Conservation (phyloP, 2,329 filamentous ascomycete species). For the Arthroderma sp. region DNA sequence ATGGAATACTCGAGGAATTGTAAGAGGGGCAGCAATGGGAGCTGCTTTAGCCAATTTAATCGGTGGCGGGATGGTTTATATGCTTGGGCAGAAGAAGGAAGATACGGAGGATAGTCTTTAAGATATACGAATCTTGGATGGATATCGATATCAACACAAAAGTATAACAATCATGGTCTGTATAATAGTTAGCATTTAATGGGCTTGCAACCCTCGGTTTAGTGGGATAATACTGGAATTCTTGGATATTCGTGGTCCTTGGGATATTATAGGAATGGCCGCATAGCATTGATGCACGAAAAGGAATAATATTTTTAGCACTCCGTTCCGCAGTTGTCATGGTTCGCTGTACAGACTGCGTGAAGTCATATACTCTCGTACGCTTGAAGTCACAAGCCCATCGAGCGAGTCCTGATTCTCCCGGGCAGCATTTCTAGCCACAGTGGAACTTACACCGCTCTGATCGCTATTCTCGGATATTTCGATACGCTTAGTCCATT, state of each 20-base stretch:
- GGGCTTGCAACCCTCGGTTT: too few species aligned
- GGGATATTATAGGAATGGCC: too few species aligned
- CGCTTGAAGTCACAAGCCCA: constrained; percentile 22
- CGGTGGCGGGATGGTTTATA: constrained; percentile 34
- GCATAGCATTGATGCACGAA: too few species aligned
- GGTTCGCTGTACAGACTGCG: constrained; percentile 19
- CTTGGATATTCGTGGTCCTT: too few species aligned
- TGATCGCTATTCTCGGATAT: constrained; percentile 27
- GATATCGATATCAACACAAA: too few species aligned
- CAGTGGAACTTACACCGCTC: constrained; percentile 32
- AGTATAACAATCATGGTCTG: too few species aligned
- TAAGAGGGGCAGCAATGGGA: constrained; percentile 34
- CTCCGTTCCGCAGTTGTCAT: neutral
- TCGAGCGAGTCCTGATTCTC: constrained; percentile 20
- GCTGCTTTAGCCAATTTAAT: constrained; percentile 34
- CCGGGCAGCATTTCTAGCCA: constrained; percentile 25
- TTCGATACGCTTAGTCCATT: constrained; percentile 32
- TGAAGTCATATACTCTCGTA: constrained; percentile 22
- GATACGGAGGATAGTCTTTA: constrained; percentile 19
- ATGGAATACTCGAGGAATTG: constrained; percentile 31
- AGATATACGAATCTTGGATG: too few species aligned
- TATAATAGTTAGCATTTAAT: too few species aligned
- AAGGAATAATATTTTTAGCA: too few species aligned
- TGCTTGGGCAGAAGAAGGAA: constrained; percentile 29
- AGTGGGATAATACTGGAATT: too few species aligned